Evolutionary conservation across 805 yeast species (phyloP), one percentile per base, ranked within the genome.

Genomic region (Kodamaea hsintzibuensis): DNA sequence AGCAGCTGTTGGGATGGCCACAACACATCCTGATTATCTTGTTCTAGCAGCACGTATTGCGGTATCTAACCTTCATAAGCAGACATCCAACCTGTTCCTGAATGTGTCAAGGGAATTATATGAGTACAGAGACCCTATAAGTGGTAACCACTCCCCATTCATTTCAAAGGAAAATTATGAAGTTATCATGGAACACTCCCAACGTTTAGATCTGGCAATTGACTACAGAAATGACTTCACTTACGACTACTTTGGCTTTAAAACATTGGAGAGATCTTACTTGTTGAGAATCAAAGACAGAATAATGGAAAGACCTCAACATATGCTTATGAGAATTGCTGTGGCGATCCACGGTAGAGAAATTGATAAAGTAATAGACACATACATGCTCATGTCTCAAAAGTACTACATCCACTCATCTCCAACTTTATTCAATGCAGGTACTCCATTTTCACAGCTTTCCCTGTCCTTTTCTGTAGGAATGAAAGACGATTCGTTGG

Each of bases 21-120:
- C 98, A 10, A 83, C 89, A 58, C 98, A 93, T 71, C 98, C 98
- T n/a, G 98, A 95, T 74, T 92, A 93, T 65, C 97, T 98, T 25
- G 84, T 86, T 43, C 80, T 91, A 63, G 98, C 98, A 52, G 98
- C 98, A 37, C 86, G 99, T 76, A 88, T 93, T 57, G 98, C 98
- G 17, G 86, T 95, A 52, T 89, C 97, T 42, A 91, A 91, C 71
- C 80, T 95, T 67, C 98, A 93, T 78, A 92, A 92, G 74, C 96
- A 91, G 75, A 92, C 98, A 51, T 88, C 91, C 56, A 88, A 89
- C 72, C 88, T 81, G 65, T 93, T 89, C 64, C 86, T 96, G 40
- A 85, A 84, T 62, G 96, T 91, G 48, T 75, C 89, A 52, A 80
- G 81, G 56, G 86, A 86, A 55, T 78, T 93, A 61, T 91, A 85